Evolutionary conservation across 2,329 filamentous ascomycete species (phyloP).

Genomic region (Aspergillus melleus): DNA sequence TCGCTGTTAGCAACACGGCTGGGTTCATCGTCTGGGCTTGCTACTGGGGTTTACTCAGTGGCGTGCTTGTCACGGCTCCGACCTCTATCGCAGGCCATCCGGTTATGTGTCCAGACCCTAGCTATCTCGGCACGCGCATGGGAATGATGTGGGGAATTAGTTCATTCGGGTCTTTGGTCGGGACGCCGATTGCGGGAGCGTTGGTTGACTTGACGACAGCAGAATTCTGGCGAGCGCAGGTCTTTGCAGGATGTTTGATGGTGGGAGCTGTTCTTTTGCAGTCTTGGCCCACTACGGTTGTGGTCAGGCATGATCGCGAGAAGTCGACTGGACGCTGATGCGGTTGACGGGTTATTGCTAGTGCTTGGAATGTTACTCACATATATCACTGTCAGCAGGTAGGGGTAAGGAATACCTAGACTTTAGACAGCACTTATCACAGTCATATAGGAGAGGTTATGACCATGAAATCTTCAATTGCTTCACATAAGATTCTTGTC

Average conservation of each 20-base stretch:
- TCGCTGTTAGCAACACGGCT: conserved; percentile 20
- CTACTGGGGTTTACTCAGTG: conserved; percentile 33
- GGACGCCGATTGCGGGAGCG: conserved; percentile 34
- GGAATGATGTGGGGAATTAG: conserved; percentile 39
- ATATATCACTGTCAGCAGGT: not conserved
- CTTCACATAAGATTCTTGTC: no score
- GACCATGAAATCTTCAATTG: no score
- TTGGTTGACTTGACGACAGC: conserved; percentile 28
- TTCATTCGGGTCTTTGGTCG: conserved; percentile 32
- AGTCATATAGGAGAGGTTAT: no score
- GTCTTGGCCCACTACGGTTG: conserved; percentile 27
- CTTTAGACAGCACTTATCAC: no score
- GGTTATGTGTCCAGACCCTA: conserved; percentile 26
- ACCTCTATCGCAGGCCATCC: conserved; percentile 33
- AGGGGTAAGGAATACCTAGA: no score
- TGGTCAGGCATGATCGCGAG: conserved; percentile 21
- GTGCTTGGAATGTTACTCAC: not conserved
- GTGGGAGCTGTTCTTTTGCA: conserved; percentile 28
- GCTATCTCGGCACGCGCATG: conserved; percentile 30
- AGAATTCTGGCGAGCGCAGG: conserved; percentile 29
- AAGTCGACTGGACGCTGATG: not conserved
- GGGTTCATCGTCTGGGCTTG: conserved; percentile 34
- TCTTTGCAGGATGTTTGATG: conserved; percentile 37
- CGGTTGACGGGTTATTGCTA: not conserved
- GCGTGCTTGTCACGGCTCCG: conserved; percentile 31